phyloP scores from a whole-genome alignment of 192 early-diverging fungal species.

The Coemansia sp. region DNA sequence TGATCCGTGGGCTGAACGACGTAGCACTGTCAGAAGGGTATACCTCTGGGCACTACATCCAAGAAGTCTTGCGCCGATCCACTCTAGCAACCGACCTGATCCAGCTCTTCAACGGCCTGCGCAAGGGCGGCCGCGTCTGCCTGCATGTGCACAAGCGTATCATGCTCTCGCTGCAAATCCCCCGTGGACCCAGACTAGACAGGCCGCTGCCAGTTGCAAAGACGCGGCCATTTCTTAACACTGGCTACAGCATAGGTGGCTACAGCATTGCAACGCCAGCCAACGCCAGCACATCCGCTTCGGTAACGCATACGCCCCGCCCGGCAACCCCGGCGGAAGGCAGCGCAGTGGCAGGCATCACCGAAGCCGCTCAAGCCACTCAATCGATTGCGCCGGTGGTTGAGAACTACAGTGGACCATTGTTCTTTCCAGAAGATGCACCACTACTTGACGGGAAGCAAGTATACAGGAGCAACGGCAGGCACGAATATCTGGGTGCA shows the following conservation, averaged over 20 bases:
- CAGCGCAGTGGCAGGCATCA: neutral
- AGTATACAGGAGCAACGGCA: conserved; percentile 5
- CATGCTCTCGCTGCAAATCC: conserved; percentile 54
- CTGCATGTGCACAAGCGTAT: conserved; percentile 50
- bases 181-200: conserved; percentile 40
- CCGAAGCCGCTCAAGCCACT: conserved; percentile 7
- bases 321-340: conserved; percentile 32
- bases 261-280: conserved; percentile 12
- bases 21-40: conserved; percentile 25
- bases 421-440: conserved; percentile 23
- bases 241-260: conserved; percentile 9
- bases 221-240: conserved; percentile 14
- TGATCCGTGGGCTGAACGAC: conserved; percentile 50
- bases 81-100: conserved; percentile 43
- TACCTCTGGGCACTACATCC: conserved; percentile 29
- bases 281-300: conserved; percentile 22
- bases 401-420: conserved; percentile 39
- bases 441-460: neutral
- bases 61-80: conserved; percentile 23
- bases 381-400: conserved; percentile 29
- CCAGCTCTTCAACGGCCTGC: conserved; percentile 46
- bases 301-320: conserved; percentile 38
- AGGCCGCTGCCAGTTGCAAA: conserved; percentile 30
- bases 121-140: conserved; percentile 37
- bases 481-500: conserved; percentile 1